These are phyloP conservation scores for Xanthoconium purpureum DNA, from an alignment of 768 basidiomycete genomes.

Conservation along the genomic window DNA sequence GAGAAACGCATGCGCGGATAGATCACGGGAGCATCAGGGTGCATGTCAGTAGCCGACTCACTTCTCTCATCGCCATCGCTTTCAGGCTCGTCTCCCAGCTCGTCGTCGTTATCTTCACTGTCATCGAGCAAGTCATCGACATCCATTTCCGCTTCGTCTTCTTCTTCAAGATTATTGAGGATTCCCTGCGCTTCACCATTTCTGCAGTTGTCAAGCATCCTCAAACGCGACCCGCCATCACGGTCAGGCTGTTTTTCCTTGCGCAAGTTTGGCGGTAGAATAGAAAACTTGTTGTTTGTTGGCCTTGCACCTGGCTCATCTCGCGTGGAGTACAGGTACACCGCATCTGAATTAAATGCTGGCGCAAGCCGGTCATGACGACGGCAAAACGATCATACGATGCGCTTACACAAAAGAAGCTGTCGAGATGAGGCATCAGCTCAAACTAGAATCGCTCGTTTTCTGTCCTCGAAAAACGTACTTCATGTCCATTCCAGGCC, in stretches of 20 bases:
- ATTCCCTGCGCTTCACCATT: conserved; percentile 1
- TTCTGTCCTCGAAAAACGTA: conserved; percentile 26
- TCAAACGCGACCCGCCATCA: neutral
- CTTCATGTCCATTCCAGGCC: conserved; percentile 70
- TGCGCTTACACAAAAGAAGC: conserved; percentile 61
- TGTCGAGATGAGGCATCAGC: conserved; percentile 28
- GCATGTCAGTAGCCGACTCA: conserved; percentile 18
- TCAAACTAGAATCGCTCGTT: neutral
- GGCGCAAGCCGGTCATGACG: conserved; percentile 8
- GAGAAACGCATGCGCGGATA: conserved; percentile 60
- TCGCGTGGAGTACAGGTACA: conserved; percentile 70
- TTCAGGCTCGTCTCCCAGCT: conserved; percentile 26
- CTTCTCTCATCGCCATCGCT: conserved; percentile 34
- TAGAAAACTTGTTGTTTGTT: conserved; percentile 21
- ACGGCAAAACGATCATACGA: neutral
- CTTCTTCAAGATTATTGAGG: conserved; percentile 8
- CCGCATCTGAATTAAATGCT: conserved; percentile 74
- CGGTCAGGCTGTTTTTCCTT: neutral
- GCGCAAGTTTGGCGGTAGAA: conserved; percentile 31
- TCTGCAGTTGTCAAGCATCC: neutral
- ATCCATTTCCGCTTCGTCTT: conserved; percentile 27
- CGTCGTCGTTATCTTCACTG: conserved; percentile 26
- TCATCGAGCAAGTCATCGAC: conserved; percentile 31
- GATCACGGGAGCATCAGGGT: conserved; percentile 48
- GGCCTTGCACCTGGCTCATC: conserved; percentile 47